Evolutionary conservation across 306 rosid species (phyloP), one percentile per base, ranked within the genome.

Genomic region (Castanospermum australe): DNA sequence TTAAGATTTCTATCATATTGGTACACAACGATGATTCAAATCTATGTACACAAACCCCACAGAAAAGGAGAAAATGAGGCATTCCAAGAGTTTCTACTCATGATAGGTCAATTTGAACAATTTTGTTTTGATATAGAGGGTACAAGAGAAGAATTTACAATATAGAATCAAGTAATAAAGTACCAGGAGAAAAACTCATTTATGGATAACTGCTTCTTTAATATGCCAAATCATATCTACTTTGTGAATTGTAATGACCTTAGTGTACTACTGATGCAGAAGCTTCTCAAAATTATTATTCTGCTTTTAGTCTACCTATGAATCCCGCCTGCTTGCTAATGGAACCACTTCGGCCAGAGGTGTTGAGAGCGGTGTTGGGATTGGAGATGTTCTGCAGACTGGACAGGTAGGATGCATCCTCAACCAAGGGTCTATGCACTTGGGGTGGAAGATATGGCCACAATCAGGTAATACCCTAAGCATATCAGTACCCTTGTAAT

Each of bases 281-380:
- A 62, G 21, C 45, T 71, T 33, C 10, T 50, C 0, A 83, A 71
- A 20, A 59, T 20, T 39, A 3, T 21, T 13, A 44, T 18, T 39
- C 50, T 39, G 39, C 42, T 45, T 3, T 44, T 22, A 14, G 21
- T 25, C 20, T 21, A 65, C 87, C 80, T 73, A 18, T 48, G 82
- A 89, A 76, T 84, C 91, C 55, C 91, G 56, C 64, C 92, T 77
- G 52, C 80, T 78, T 1, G 99, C 92, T 73, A 95, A 63, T 5
- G 99, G 96, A 76, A 90, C 94, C 54, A 92, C 97, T 86, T 95
- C 99, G 28, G 97, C 96, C 54, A 91, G 88, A 78, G 99, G 99
- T 7, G 99, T 92, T 0, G 99, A 89, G 36, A 92, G 80, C 3
- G 99, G 99, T 17, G 99, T 95, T 3, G 96, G 98, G 9, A 89